A percentile compares a stretch with the other conserved stretches of the same genome.
Conservation (phyloP, 2,329 filamentous ascomycete genomes). For the Emericellopsis atlantica region DNA sequence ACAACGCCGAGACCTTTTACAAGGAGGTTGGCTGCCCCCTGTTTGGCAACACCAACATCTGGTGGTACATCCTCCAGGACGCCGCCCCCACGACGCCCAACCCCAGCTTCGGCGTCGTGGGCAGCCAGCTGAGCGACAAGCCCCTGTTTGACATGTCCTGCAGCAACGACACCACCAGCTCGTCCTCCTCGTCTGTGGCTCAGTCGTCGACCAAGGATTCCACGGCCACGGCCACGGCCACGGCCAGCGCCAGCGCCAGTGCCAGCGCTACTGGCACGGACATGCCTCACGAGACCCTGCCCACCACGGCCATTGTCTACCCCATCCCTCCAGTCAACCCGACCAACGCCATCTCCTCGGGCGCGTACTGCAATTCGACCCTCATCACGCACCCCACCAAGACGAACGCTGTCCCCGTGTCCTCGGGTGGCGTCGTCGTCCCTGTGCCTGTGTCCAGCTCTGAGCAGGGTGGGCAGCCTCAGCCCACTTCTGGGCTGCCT, state of each 20-base stretch:
- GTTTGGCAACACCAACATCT: constrained; percentile 53
- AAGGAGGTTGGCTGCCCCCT: constrained; percentile 62
- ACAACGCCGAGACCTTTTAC: constrained; percentile 74
- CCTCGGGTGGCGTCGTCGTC: neutral
- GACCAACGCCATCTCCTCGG: too few relatives aligned
- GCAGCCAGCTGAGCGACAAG: constrained; percentile 34
- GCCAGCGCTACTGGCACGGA: neutral
- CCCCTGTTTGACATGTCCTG: constrained; percentile 55
- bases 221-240: neutral
- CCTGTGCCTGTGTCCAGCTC: neutral
- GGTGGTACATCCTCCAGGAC: constrained; percentile 71
- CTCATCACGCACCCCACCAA: too few relatives aligned
- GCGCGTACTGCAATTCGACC: too few relatives aligned
- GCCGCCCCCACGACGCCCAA: constrained; percentile 42
- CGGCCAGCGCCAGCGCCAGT: neutral
- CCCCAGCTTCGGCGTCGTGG: constrained; percentile 61
- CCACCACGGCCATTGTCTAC: neutral
- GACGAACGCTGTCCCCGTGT: too few relatives aligned
- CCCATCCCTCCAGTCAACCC: neutral
- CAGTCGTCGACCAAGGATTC: too few relatives aligned
- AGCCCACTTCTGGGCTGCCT: neutral
- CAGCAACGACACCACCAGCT: constrained; percentile 6
- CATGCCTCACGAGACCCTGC: too few relatives aligned
- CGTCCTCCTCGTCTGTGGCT: constrained; percentile 1
- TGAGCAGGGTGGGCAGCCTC: neutral